These are phyloP conservation scores for Talaromyces rugulosus DNA, from an alignment of 2,329 filamentous ascomycete species.

Conservation along the genomic window DNA sequence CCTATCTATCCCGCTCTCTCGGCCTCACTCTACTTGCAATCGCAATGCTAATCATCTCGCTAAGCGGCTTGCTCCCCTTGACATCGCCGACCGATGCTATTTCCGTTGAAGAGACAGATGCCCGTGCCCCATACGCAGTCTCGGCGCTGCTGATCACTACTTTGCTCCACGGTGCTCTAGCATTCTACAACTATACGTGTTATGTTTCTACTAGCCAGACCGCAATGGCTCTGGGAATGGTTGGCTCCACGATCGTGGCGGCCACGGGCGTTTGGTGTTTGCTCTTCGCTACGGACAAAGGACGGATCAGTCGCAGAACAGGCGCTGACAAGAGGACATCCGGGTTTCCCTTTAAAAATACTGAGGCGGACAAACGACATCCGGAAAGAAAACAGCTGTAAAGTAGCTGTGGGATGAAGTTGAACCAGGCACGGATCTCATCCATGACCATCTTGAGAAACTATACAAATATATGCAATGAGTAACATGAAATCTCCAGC, in stretches of 20 bases:
- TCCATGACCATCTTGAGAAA: too few relatives aligned
- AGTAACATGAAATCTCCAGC: background rate
- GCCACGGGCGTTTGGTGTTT: constrained; percentile 62
- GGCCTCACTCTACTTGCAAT: constrained; percentile 65
- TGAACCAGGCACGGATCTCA: background rate
- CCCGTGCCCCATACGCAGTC: constrained; percentile 59
- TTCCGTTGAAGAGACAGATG: constrained; percentile 39
- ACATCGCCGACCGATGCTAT: constrained; percentile 45
- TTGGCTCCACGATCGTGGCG: constrained; percentile 55
- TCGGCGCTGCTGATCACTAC: constrained; percentile 64
- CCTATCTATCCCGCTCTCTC: constrained; percentile 69
- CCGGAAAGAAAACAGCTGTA: constrained; percentile 28
- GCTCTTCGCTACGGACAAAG: constrained; percentile 54
- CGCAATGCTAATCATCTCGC: constrained; percentile 59
- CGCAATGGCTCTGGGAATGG: constrained; percentile 58
- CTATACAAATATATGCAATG: background rate
- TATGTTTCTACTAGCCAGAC: constrained; percentile 55
- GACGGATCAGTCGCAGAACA: constrained; percentile 58
- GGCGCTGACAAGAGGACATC: constrained; percentile 64
- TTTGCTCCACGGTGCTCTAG: constrained; percentile 59
- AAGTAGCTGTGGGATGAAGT: background rate
- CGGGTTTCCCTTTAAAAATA: constrained; percentile 63
- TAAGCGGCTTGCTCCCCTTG: constrained; percentile 68
- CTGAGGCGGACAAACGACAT: constrained; percentile 51
- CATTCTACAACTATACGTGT: constrained; percentile 65